Evolutionary conservation across 2,329 filamentous ascomycete genomes (phyloP).

Genomic region (Zopfia rhizophila): DNA sequence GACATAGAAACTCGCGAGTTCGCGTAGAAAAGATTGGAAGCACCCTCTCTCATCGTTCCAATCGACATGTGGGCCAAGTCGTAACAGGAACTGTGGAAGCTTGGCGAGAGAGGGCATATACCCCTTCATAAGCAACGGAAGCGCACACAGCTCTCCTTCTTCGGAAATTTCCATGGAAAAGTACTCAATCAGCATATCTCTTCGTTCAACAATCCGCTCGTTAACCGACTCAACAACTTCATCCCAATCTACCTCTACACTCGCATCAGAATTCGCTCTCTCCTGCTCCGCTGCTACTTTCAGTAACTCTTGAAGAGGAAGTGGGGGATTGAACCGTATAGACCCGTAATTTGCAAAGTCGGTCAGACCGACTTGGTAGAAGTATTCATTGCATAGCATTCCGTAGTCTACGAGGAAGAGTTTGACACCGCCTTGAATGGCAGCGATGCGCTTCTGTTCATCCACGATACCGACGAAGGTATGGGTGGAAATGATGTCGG

Average conservation of each 20-base stretch:
- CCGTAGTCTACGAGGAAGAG: conserved; percentile 95
- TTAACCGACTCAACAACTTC: conserved; percentile 74
- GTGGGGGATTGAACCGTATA: conserved; percentile 81
- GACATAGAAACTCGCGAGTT: conserved; percentile 89
- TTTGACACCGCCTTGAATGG: conserved; percentile 91
- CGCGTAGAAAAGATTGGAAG: conserved; percentile 84
- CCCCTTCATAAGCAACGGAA: conserved; percentile 87
- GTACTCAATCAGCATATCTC: conserved; percentile 92
- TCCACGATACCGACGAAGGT: conserved; percentile 96
- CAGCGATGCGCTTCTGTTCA: conserved; percentile 84
- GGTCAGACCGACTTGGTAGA: conserved; percentile 93
- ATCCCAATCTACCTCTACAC: conserved; percentile 71
- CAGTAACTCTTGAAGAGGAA: conserved; percentile 77
- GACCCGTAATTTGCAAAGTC: conserved; percentile 95
- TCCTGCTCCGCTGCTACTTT: conserved; percentile 78
- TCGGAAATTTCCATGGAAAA: conserved; percentile 86
- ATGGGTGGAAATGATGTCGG: conserved; percentile 85
- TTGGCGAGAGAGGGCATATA: conserved; percentile 89
- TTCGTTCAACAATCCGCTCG: conserved; percentile 75
- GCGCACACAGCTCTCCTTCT: conserved; percentile 77
- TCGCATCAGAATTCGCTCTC: conserved; percentile 58
- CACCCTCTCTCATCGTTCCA: conserved; percentile 88
- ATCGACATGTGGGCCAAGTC: conserved; percentile 86
- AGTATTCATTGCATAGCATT: conserved; percentile 83
- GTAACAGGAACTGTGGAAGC: conserved; percentile 85